Percentiles rank a stretch among this genome's conserved stretches.
Conservation (phyloP, 2,329 filamentous ascomycete species). For the Niveomyces coronatus region DNA sequence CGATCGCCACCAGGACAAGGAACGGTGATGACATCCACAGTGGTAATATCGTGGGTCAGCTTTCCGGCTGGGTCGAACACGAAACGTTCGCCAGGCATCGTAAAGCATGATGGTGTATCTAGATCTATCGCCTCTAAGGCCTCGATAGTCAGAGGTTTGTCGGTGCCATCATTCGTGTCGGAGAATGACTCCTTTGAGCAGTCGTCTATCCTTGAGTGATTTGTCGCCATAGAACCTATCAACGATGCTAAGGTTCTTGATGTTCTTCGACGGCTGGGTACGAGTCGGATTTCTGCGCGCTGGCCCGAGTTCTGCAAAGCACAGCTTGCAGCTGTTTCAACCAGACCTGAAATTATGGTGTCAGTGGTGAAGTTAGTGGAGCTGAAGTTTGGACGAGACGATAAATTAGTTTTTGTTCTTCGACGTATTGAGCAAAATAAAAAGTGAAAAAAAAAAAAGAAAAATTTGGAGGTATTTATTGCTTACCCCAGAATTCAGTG, state of each 20-base stretch:
- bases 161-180: constrained; percentile 9
- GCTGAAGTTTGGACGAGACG: too few species aligned
- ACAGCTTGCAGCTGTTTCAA: too few species aligned
- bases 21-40: constrained; percentile 42
- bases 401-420: too few species aligned
- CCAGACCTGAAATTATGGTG: too few species aligned
- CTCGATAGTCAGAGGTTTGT: not conserved
- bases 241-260: too few species aligned
- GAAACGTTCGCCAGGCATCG: constrained; percentile 15
- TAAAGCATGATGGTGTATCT: not conserved
- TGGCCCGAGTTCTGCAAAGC: too few species aligned
- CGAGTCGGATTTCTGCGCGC: too few species aligned
- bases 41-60: constrained; percentile 39
- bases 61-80: constrained; percentile 25
- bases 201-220: not conserved
- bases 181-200: not conserved
- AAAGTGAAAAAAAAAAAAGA: too few species aligned
- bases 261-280: too few species aligned
- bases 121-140: not conserved
- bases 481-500: not conserved
- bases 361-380: too few species aligned
- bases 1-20: constrained; percentile 44
- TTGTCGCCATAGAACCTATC: constrained; percentile 1
- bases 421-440: too few species aligned
- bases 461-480: not conserved